phyloP scores from a whole-genome alignment of 2,329 filamentous ascomycete genomes.

The Dactylella cylindrospora region DNA sequence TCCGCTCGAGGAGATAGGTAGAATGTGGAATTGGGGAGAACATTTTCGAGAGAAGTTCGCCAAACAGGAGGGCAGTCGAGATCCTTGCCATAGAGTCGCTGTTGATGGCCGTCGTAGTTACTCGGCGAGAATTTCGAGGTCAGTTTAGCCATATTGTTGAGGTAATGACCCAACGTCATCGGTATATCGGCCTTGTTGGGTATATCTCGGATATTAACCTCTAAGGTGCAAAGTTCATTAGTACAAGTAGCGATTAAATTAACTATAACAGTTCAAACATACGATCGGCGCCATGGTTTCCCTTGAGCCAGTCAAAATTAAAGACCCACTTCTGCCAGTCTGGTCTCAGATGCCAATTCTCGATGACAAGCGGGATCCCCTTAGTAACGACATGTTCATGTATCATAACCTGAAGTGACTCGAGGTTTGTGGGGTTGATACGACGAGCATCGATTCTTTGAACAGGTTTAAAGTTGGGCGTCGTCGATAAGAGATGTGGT shows the following conservation, averaged over 20 bases:
- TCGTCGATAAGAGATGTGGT: constrained; percentile 70
- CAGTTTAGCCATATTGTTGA: constrained; percentile 80
- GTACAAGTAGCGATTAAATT: constrained; percentile 42
- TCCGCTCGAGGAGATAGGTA: constrained; percentile 90
- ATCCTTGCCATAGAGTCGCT: constrained; percentile 92
- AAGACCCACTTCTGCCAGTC: constrained; percentile 70
- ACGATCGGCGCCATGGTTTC: constrained; percentile 78
- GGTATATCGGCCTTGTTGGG: constrained; percentile 70
- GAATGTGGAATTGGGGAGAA: constrained; percentile 79
- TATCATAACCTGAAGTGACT: constrained; percentile 83
- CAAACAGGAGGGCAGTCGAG: constrained; percentile 91
- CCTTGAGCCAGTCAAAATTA: constrained; percentile 74
- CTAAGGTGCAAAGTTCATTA: constrained; percentile 54
- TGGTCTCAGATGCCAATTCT: constrained; percentile 77
- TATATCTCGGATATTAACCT: constrained; percentile 83
- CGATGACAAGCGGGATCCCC: constrained; percentile 86
- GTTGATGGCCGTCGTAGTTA: constrained; percentile 74
- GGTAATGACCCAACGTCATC: constrained; percentile 85
- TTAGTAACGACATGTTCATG: constrained; percentile 77
- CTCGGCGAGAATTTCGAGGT: constrained; percentile 75
- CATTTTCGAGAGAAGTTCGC: constrained; percentile 73
- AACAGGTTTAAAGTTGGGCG: constrained; percentile 83
- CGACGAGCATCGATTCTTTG: constrained; percentile 75
- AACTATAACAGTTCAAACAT: constrained; percentile 49
- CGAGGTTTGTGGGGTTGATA: constrained; percentile 73